A percentile compares a stretch with the other conserved stretches of the same genome.
These are phyloP conservation scores for Bocquillonia castaneifolia DNA, from an alignment of 441 rosid species.

Conservation along the genomic window DNA sequence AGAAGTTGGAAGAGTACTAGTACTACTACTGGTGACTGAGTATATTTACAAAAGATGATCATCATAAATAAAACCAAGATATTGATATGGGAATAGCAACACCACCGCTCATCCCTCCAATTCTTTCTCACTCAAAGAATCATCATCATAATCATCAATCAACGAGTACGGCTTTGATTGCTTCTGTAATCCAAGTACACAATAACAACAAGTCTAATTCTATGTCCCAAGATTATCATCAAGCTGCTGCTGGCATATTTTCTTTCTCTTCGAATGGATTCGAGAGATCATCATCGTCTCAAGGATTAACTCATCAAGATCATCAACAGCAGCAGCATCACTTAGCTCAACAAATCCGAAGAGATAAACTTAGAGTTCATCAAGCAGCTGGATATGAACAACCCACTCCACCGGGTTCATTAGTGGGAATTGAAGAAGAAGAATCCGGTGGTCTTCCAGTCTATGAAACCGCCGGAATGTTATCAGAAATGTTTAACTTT, in stretches of 20 bases:
- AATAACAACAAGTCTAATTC: conserved; percentile 30
- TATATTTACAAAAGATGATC: conserved; percentile 32
- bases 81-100: conserved; percentile 74
- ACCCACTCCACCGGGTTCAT: conserved; percentile 35
- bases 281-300: conserved; percentile 47
- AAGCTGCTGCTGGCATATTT: conserved; percentile 43
- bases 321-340: conserved; percentile 44
- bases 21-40: no score
- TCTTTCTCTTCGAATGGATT: conserved; percentile 76
- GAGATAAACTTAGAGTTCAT: conserved; percentile 54
- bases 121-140: conserved; percentile 29
- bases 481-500: conserved; percentile 90
- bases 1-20: neutral
- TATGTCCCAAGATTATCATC: conserved; percentile 83
- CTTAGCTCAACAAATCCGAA: conserved; percentile 51
- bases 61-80: conserved; percentile 42
- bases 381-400: conserved; percentile 35
- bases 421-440: conserved; percentile 49
- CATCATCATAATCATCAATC: conserved; percentile 8
- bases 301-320: conserved; percentile 25
- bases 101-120: conserved; percentile 28
- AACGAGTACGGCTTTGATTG: neutral
- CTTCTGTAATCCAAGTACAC: conserved; percentile 13
- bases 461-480: conserved; percentile 77
- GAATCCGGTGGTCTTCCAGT: conserved; percentile 52